phyloP scores from a whole-genome alignment of 2,329 filamentous ascomycete species.

The Colletotrichum graminicola region DNA sequence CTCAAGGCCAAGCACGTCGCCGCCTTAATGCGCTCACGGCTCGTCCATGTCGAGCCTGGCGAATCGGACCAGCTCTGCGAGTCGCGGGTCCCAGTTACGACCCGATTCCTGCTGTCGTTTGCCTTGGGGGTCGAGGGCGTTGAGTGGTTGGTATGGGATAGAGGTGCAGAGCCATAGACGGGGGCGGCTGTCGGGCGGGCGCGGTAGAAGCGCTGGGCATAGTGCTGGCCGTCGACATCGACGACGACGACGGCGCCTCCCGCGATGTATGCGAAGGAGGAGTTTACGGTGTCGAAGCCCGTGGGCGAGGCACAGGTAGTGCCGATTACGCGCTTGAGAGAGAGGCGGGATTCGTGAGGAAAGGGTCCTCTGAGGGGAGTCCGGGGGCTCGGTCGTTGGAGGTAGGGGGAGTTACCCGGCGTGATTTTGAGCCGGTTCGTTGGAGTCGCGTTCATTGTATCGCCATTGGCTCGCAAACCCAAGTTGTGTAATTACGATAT shows the following conservation, averaged over 20 bases:
- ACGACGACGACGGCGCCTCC: constrained; percentile 95
- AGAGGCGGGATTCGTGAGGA: constrained; percentile 70
- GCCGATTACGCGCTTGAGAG: constrained; percentile 87
- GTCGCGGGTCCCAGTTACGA: constrained; percentile 61
- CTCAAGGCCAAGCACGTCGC: constrained; percentile 92
- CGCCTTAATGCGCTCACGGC: constrained; percentile 92
- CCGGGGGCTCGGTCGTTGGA: constrained; percentile 68
- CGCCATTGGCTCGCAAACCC: constrained; percentile 61
- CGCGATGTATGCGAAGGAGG: constrained; percentile 89
- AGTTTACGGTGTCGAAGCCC: constrained; percentile 84
- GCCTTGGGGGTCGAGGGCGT: constrained; percentile 70
- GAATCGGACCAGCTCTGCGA: constrained; percentile 72
- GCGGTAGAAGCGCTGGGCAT: constrained; percentile 88
- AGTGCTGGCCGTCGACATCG: constrained; percentile 76
- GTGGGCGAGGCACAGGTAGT: constrained; percentile 88
- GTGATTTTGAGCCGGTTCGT: constrained; percentile 76
- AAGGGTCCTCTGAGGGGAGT: constrained; percentile 68
- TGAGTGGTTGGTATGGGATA: constrained; percentile 61
- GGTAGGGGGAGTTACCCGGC: constrained; percentile 80
- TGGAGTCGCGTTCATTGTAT: constrained; percentile 70
- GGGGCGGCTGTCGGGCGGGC: constrained; percentile 84
- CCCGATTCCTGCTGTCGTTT: constrained; percentile 72
- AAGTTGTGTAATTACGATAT: constrained; percentile 22
- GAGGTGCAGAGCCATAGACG: constrained; percentile 66
- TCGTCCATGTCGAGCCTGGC: constrained; percentile 79